phyloP scores from a whole-genome alignment of 768 basidiomycete genomes.

The Hortiboletus flavorubellus region DNA sequence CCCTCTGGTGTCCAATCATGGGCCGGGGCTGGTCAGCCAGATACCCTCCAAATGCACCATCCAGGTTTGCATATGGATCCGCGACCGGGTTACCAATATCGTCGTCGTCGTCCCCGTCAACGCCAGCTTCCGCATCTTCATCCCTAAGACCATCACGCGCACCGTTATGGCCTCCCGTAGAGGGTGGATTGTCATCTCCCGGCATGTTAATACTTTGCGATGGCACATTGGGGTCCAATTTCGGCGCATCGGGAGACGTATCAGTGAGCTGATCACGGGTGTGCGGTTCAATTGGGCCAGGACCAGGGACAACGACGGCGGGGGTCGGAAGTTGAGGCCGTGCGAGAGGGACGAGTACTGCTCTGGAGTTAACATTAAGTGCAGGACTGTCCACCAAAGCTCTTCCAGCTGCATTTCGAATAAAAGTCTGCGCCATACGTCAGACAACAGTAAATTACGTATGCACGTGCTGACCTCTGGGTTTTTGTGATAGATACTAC shows the following conservation, averaged over 20 bases:
- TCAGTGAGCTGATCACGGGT: slow-evolving; percentile 27
- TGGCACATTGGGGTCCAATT: slow-evolving; percentile 34
- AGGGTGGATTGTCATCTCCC: slow-evolving; percentile 10
- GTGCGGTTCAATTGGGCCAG: slow-evolving; percentile 39
- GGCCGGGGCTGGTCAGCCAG: slow-evolving; percentile 70
- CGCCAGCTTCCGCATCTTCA: slow-evolving; percentile 21
- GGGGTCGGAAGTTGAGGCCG: slow-evolving; percentile 47
- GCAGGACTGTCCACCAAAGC: slow-evolving; percentile 87
- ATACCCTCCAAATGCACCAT: slow-evolving; percentile 72
- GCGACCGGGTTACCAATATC: slow-evolving; percentile 30
- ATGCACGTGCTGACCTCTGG: slow-evolving; percentile 61
- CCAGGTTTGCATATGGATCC: slow-evolving; percentile 86
- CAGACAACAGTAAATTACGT: slow-evolving; percentile 5
- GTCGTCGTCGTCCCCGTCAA: slow-evolving; percentile 42
- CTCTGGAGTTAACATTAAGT: slow-evolving; percentile 75
- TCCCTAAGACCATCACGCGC: slow-evolving; percentile 20
- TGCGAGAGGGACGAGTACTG: slow-evolving; percentile 61
- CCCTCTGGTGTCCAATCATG: slow-evolving; percentile 40
- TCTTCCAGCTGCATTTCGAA: slow-evolving; percentile 81
- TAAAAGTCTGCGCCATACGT: slow-evolving; percentile 68
- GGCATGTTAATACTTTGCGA: slow-evolving; percentile 20
- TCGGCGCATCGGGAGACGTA: slow-evolving; percentile 21
- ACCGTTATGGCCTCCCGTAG: neutral
- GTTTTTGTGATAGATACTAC: slow-evolving; percentile 97
- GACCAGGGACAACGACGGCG: slow-evolving; percentile 53